phyloP scores from a whole-genome alignment of 805 yeast species.

The Suhomyces vadensis region DNA sequence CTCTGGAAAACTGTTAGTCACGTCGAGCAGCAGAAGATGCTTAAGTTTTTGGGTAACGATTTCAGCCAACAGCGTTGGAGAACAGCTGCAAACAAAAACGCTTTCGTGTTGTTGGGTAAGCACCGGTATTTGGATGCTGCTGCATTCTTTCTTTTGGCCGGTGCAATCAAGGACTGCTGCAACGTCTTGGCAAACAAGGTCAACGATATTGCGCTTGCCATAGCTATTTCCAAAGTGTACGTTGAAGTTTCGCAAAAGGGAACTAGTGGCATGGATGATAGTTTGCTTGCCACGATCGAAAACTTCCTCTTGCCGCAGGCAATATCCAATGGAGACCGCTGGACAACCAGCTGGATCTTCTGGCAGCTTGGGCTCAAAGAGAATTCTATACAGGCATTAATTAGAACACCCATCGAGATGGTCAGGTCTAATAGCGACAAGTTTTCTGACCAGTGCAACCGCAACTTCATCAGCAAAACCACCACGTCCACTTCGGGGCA shows the following conservation, averaged over 20 bases:
- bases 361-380: slow-evolving; percentile 55
- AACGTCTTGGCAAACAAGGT: slow-evolving; percentile 69
- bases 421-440: slow-evolving; percentile 15
- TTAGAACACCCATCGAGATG: slow-evolving; percentile 51
- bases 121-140: slow-evolving; percentile 90
- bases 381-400: slow-evolving; percentile 61
- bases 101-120: slow-evolving; percentile 84
- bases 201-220: slow-evolving; percentile 69
- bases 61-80: slow-evolving; percentile 77
- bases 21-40: slow-evolving; percentile 79
- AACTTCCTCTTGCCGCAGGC: slow-evolving; percentile 57
- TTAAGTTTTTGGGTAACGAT: slow-evolving; percentile 74
- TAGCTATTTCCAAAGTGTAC: slow-evolving; percentile 77
- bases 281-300: slow-evolving; percentile 47
- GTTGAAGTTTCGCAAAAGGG: background rate
- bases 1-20: slow-evolving; percentile 82
- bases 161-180: slow-evolving; percentile 71
- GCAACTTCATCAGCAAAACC: slow-evolving; percentile 11
- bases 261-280: background rate
- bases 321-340: slow-evolving; percentile 63
- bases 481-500: slow-evolving; percentile 15
- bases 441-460: slow-evolving; percentile 24
- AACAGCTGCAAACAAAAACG: slow-evolving; percentile 88
- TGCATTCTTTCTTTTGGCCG: slow-evolving; percentile 79
- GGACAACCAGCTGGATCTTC: slow-evolving; percentile 80